These are phyloP conservation scores for Mycena maculata DNA, from an alignment of 768 basidiomycete genomes.

Conservation along the genomic window DNA sequence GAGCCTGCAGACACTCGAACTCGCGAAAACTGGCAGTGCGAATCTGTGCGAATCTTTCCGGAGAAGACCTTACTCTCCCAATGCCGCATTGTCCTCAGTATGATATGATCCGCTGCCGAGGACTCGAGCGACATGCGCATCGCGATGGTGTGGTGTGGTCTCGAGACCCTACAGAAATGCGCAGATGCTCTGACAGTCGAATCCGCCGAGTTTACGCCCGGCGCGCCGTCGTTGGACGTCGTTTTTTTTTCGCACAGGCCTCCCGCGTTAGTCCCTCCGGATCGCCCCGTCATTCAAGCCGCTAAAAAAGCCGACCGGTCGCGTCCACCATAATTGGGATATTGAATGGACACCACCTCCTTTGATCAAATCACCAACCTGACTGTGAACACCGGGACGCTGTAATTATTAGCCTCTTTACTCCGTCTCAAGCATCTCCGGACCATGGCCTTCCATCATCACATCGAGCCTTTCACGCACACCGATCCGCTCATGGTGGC, in stretches of 20 bases:
- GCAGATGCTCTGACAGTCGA: background rate
- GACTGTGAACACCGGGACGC: background rate
- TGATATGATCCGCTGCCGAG: no score
- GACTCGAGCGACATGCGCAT: no score
- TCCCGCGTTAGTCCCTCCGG: no score
- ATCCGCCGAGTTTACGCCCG: background rate
- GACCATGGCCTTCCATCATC: background rate
- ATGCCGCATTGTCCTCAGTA: background rate
- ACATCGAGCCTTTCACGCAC: conserved; percentile 5
- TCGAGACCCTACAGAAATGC: conserved; percentile 1
- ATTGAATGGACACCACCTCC: background rate
- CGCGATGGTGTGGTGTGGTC: background rate
- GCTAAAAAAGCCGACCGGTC: background rate
- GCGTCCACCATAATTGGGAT: background rate
- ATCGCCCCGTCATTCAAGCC: background rate
- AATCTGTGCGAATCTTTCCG: background rate
- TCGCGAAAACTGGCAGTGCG: background rate
- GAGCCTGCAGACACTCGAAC: conserved; percentile 1
- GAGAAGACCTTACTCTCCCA: background rate
- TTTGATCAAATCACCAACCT: conserved; percentile 10
- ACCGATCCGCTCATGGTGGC: conserved; percentile 22
- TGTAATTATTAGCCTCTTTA: background rate
- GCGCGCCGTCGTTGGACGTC: background rate
- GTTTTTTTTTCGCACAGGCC: background rate
- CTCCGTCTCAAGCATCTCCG: conserved; percentile 6